A percentile compares a stretch with the other conserved stretches of the same genome.
phyloP scores from a whole-genome alignment of 2,329 filamentous ascomycete genomes.

The Intubia oerlemansii region DNA sequence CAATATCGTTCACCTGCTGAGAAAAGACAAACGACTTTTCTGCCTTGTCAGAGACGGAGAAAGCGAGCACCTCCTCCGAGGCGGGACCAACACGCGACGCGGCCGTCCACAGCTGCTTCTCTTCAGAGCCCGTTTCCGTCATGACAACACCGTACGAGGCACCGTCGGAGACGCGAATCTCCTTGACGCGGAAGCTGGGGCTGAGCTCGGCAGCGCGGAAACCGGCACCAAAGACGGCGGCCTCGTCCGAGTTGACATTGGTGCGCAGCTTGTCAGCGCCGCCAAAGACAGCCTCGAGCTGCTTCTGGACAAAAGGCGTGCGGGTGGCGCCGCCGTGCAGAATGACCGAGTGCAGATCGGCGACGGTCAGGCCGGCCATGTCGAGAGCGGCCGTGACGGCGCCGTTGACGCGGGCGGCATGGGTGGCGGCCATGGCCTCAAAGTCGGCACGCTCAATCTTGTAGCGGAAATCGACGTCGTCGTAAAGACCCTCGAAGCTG shows the following conservation, averaged over 20 bases:
- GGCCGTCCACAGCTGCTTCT: slow-evolving; percentile 67
- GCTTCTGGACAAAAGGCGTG: slow-evolving; percentile 84
- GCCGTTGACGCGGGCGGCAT: slow-evolving; percentile 44
- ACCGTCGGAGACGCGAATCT: slow-evolving; percentile 67
- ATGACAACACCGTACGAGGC: slow-evolving; percentile 46
- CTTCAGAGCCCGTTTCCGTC: slow-evolving; percentile 42
- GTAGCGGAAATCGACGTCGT: slow-evolving; percentile 86
- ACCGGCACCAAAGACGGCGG: slow-evolving; percentile 84
- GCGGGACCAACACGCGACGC: slow-evolving; percentile 53
- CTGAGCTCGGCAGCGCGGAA: slow-evolving; percentile 87
- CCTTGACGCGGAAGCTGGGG: slow-evolving; percentile 93
- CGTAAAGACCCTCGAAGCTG: slow-evolving; percentile 74
- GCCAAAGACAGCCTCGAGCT: slow-evolving; percentile 56
- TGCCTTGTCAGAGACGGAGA: slow-evolving; percentile 21
- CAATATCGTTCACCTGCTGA: slow-evolving; percentile 38
- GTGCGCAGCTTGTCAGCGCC: slow-evolving; percentile 60
- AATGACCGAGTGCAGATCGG: slow-evolving; percentile 73
- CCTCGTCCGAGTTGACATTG: slow-evolving; percentile 94
- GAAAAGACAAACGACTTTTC: slow-evolving; percentile 68
- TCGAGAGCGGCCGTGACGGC: slow-evolving; percentile 58
- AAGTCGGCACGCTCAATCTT: slow-evolving; percentile 65
- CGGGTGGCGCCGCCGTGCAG: slow-evolving; percentile 78
- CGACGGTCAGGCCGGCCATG: slow-evolving; percentile 47
- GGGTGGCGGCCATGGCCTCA: slow-evolving; percentile 50
- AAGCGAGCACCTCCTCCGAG: slow-evolving; percentile 45